These are phyloP conservation scores for Aegilops longissima DNA, from an alignment of 176 grass and related monocot species.

Conservation along the genomic window DNA sequence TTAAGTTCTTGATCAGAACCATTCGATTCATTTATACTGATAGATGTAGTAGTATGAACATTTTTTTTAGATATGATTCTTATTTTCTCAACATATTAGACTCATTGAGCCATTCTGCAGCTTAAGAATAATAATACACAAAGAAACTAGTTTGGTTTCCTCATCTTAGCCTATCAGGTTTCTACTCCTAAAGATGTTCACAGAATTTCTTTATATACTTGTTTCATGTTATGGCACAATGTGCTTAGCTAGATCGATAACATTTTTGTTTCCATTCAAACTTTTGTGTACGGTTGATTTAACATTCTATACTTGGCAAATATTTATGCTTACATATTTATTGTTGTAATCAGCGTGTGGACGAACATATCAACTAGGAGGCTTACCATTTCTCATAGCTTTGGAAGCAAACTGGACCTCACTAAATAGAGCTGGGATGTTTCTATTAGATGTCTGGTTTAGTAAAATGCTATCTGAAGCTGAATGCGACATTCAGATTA, in stretches of 20 bases:
- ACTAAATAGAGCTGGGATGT: background rate
- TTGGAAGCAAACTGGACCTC: background rate
- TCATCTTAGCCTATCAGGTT: background rate
- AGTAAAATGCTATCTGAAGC: background rate
- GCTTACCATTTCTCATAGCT: background rate
- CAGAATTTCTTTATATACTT: background rate
- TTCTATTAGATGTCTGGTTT: background rate
- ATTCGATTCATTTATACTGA: background rate
- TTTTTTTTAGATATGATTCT: background rate
- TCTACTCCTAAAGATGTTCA: background rate
- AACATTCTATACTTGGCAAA: background rate
- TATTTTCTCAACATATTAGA: too few relatives aligned
- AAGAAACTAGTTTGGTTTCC: background rate
- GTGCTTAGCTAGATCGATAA: background rate
- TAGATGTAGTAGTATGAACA: background rate
- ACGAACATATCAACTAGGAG: background rate
- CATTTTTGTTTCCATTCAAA: background rate
- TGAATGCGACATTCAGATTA: background rate
- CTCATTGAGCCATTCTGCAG: background rate
- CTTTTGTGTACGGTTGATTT: background rate
- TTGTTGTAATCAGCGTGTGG: background rate
- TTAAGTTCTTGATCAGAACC: background rate
- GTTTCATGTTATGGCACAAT: background rate
- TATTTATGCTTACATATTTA: background rate
- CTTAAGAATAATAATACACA: background rate